phyloP scores from a whole-genome alignment of 73 alveolate species.

The Blepharisma japonicum region DNA sequence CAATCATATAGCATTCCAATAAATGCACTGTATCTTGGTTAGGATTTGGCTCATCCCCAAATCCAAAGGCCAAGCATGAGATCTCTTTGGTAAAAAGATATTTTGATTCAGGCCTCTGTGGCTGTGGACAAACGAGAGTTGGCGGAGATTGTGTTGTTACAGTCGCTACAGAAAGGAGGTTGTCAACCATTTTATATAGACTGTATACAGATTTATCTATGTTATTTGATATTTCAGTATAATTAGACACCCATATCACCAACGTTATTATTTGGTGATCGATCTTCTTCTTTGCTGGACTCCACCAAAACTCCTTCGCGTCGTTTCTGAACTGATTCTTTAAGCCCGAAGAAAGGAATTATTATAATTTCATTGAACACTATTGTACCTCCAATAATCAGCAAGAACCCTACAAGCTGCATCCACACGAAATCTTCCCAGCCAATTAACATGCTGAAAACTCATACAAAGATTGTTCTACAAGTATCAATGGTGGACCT shows the following conservation, averaged over 20 bases:
- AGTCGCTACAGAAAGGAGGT: too few relatives aligned
- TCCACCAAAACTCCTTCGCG: too few relatives aligned
- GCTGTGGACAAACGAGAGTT: neutral
- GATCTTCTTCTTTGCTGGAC: too few relatives aligned
- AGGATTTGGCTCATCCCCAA: conserved; percentile 20
- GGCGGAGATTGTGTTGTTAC: too few relatives aligned
- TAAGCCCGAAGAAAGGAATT: conserved; percentile 47
- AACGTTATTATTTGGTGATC: too few relatives aligned
- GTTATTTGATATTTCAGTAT: too few relatives aligned
- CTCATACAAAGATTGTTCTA: conserved; percentile 86
- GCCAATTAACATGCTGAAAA: conserved; percentile 62
- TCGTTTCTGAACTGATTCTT: neutral
- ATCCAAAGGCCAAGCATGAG: neutral
- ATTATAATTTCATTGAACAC: conserved; percentile 60
- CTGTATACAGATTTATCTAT: too few relatives aligned
- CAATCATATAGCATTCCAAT: conserved; percentile 25
- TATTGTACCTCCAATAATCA: conserved; percentile 45
- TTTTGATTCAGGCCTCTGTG: conserved; percentile 22
- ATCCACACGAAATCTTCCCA: conserved; percentile 65
- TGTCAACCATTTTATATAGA: too few relatives aligned
- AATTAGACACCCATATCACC: too few relatives aligned
- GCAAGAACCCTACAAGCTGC: conserved; percentile 57
- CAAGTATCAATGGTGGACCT: conserved; percentile 89
- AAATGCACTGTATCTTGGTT: neutral
- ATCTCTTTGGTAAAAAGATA: neutral